Percentiles rank a stretch among this genome's conserved stretches.
Evolutionary conservation across 2,329 filamentous ascomycete species (phyloP).

Genomic region (Trichoderma sp.): DNA sequence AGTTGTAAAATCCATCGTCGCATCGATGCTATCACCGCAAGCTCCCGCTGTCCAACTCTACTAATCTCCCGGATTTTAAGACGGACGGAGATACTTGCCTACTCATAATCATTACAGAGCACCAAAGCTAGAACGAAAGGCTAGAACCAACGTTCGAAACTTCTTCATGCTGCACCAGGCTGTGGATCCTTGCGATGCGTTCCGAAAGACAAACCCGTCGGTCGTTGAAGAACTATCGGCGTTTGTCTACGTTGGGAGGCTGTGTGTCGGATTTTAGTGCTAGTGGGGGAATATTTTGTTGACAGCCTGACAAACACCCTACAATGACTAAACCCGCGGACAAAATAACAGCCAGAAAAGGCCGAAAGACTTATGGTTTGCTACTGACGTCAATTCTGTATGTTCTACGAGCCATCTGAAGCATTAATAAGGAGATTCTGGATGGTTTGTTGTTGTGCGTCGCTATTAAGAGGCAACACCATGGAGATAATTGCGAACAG

Average conservation of each 20-base stretch:
- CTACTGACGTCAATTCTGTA: background rate
- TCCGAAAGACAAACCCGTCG: background rate
- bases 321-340: background rate
- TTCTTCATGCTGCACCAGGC: background rate
- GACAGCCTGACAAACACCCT: background rate
- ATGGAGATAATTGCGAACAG: background rate
- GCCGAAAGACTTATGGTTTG: background rate
- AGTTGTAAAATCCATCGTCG: background rate
- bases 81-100: background rate
- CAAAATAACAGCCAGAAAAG: background rate
- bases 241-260: background rate
- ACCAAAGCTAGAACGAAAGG: background rate
- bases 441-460: background rate
- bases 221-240: background rate
- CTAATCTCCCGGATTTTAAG: background rate
- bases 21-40: background rate
- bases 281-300: background rate
- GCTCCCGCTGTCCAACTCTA: background rate
- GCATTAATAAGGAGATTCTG: background rate
- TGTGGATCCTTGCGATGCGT: background rate
- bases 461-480: background rate
- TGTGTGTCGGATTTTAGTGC: background rate
- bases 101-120: background rate
- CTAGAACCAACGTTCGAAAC: background rate
- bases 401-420: background rate